A percentile compares a stretch with the other conserved stretches of the same genome.
Conservation (phyloP, 371 early-diverging fungal species). For the Saksenaea vasiformis region DNA sequence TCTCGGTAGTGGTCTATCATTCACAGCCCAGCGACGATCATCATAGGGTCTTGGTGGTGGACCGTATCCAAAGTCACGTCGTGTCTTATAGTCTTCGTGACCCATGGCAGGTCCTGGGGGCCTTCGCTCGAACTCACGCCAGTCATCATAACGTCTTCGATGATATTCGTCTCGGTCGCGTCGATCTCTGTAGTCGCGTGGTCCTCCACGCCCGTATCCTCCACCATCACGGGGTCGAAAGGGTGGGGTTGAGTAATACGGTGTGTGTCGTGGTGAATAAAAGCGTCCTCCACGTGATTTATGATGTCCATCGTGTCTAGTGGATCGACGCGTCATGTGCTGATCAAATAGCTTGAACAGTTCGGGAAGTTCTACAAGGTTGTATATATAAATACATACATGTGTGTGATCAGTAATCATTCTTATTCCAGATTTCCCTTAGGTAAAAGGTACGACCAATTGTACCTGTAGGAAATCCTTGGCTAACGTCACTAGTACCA, state of each 20-base stretch:
- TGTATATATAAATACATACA: not conserved
- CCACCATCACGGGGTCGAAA: conserved; percentile 27
- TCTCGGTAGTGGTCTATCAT: conserved; percentile 20
- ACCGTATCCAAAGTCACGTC: conserved; percentile 7
- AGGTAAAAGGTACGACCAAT: not conserved
- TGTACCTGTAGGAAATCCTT: conserved; percentile 12
- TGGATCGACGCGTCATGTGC: conserved; percentile 8
- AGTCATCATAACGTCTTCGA: conserved; percentile 32
- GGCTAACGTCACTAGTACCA: not conserved
- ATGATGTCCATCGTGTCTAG: not conserved
- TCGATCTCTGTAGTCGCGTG: conserved; percentile 41
- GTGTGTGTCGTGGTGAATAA: conserved; percentile 11
- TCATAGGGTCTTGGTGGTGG: conserved; percentile 18
- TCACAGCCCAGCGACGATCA: conserved; percentile 31
- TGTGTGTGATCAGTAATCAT: not conserved
- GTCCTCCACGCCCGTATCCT: conserved; percentile 25
- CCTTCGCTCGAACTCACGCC: conserved; percentile 36
- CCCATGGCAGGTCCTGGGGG: conserved; percentile 18
- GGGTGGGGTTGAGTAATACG: conserved; percentile 11
- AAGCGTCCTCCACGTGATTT: conserved; percentile 13
- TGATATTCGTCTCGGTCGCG: conserved; percentile 42
- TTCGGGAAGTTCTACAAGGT: conserved; percentile 9
- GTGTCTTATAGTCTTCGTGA: conserved; percentile 17
- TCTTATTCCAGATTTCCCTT: not conserved
- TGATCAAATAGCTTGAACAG: conserved; percentile 27